Percentiles rank a stretch among this genome's conserved stretches.
Evolutionary conservation across 2,329 filamentous ascomycete species (phyloP).

Genomic region (Scopulariopsis brevicaulis): DNA sequence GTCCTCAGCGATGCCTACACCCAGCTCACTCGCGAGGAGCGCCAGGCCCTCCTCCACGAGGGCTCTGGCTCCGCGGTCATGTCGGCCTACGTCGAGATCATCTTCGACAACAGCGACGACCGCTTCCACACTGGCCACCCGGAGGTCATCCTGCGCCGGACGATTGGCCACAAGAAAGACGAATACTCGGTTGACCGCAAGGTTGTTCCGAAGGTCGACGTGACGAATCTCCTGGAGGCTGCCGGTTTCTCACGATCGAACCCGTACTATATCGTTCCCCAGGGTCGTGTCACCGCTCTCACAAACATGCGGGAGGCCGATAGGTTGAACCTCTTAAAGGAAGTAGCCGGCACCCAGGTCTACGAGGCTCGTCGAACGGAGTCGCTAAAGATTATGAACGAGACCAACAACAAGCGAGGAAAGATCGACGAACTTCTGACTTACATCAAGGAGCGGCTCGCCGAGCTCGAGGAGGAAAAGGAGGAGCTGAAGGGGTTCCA

Average conservation of each 20-base stretch:
- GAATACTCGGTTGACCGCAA: constrained; percentile 97
- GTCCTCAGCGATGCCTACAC: constrained; percentile 97
- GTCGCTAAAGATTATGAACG: constrained; percentile 91
- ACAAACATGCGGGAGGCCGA: constrained; percentile 99
- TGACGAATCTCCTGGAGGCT: constrained; percentile 89
- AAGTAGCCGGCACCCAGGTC: constrained; percentile 95
- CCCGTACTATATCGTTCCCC: constrained; percentile 97
- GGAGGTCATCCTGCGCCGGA: constrained; percentile 82
- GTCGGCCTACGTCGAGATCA: constrained; percentile 98
- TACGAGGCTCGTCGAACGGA: constrained; percentile 89
- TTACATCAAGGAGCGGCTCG: constrained; percentile 82
- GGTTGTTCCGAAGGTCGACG: constrained; percentile 87
- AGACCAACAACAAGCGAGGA: constrained; percentile 85
- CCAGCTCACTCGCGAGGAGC: constrained; percentile 90
- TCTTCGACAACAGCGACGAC: constrained; percentile 95
- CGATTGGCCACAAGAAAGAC: constrained; percentile 95
- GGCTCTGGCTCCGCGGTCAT: constrained; percentile 95
- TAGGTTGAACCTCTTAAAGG: constrained; percentile 80
- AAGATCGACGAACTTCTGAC: constrained; percentile 91
- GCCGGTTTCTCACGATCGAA: constrained; percentile 96
- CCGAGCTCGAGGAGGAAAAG: constrained; percentile 91
- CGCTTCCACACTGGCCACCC: constrained; percentile 89
- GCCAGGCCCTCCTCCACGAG: constrained; percentile 92
- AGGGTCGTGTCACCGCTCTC: constrained; percentile 87
- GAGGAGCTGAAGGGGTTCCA: constrained; percentile 90